Conservation (phyloP, 768 basidiomycete genomes). For the Boletus fagicola region DNA sequence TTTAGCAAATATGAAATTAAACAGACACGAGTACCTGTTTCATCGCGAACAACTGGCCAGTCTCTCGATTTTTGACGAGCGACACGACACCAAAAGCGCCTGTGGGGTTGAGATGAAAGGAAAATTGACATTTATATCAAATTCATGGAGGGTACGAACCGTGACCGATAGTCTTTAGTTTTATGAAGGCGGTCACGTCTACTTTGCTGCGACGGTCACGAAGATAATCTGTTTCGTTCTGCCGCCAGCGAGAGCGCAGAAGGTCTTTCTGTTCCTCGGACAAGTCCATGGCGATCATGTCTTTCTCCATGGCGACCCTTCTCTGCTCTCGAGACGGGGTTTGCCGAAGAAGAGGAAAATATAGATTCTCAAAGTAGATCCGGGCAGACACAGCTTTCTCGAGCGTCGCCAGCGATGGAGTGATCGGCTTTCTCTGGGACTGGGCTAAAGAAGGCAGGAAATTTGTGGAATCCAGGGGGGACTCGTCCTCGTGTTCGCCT, state of each 20-base stretch:
- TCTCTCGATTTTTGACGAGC: conserved; percentile 78
- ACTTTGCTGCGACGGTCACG: conserved; percentile 82
- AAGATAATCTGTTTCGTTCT: conserved; percentile 89
- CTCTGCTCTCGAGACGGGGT: conserved; percentile 84
- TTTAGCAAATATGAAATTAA: conserved; percentile 29
- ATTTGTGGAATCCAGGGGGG: conserved; percentile 19
- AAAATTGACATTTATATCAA: conserved; percentile 24
- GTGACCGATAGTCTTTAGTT: conserved; percentile 93
- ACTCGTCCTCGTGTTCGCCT: conserved; percentile 54
- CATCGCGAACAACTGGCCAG: conserved; percentile 89
- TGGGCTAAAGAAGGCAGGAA: conserved; percentile 35
- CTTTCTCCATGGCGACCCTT: conserved; percentile 81
- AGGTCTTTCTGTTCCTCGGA: conserved; percentile 66
- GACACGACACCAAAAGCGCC: conserved; percentile 97
- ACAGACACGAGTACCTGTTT: conserved; percentile 68
- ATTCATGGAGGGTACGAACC: conserved; percentile 47
- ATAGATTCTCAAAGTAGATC: conserved; percentile 92
- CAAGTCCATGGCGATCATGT: conserved; percentile 75
- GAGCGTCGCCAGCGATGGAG: conserved; percentile 84
- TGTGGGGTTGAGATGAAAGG: conserved; percentile 36
- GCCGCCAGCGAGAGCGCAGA: conserved; percentile 71
- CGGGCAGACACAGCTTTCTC: conserved; percentile 91
- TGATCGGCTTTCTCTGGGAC: conserved; percentile 56
- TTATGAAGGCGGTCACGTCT: conserved; percentile 79
- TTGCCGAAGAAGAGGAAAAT: conserved; percentile 82